Percentiles rank a stretch among this genome's conserved stretches.
Conservation (phyloP, 345 rosid species). For the Eucalyptus cloeziana region DNA sequence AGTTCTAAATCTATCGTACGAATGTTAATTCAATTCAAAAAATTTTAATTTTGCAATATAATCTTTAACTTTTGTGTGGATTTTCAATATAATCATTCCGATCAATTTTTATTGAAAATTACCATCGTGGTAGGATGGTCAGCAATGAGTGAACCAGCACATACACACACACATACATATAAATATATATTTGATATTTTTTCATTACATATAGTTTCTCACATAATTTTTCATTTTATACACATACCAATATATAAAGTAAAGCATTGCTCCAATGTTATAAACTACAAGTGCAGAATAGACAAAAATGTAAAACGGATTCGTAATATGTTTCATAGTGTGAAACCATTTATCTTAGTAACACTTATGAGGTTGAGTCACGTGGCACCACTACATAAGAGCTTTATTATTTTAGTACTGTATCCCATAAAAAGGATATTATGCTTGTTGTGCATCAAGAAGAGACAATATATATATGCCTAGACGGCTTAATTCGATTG, state of each 20-base stretch:
- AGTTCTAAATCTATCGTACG: neutral
- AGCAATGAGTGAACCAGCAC: neutral
- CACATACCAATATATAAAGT: neutral
- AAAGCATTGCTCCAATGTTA: neutral
- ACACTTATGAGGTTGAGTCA: neutral
- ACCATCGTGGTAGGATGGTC: rapidly evolving
- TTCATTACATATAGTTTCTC: neutral
- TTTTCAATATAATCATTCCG: neutral
- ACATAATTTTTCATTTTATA: neutral
- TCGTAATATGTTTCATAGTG: neutral
- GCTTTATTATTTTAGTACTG: neutral
- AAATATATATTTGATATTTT: neutral
- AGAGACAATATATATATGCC: neutral
- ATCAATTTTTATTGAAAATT: rapidly evolving
- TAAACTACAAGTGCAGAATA: neutral
- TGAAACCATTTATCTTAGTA: neutral
- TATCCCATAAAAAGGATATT: neutral
- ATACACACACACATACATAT: no score
- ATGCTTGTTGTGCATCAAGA: neutral
- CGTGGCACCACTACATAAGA: neutral
- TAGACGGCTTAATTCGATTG: neutral
- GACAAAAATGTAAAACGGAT: neutral
- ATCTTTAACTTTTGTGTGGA: neutral
- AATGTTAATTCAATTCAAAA: neutral
- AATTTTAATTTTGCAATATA: neutral